These are phyloP conservation scores for Daedaleopsis sinensis DNA, from an alignment of 768 basidiomycete species.

Conservation along the genomic window DNA sequence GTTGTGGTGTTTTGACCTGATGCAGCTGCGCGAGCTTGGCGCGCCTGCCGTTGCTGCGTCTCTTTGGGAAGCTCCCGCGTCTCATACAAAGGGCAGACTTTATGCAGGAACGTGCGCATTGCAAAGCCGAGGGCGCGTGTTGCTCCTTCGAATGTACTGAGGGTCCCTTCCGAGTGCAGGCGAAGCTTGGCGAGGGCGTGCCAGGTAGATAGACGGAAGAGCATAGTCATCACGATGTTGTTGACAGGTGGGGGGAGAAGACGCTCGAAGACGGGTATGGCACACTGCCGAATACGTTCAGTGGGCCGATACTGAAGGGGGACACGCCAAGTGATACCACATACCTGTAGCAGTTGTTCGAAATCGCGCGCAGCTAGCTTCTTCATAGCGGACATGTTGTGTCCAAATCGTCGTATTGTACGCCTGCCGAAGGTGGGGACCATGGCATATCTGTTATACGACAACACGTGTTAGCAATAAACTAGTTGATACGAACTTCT, in stretches of 20 bases:
- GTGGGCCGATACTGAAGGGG: no score
- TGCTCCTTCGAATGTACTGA: slow-evolving; percentile 25
- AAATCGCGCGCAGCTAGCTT: slow-evolving; percentile 33
- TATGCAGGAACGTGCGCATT: slow-evolving; percentile 35
- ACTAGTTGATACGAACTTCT: no score
- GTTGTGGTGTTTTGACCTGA: no score
- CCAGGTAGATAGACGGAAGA: slow-evolving; percentile 38
- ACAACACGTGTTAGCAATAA: no score
- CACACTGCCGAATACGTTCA: no score
- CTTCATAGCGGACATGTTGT: slow-evolving; percentile 30
- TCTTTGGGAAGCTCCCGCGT: slow-evolving; percentile 44
- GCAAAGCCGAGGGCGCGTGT: slow-evolving; percentile 34
- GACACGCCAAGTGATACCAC: neutral
- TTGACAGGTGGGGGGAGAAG: slow-evolving; percentile 25
- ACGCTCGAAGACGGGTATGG: slow-evolving; percentile 31
- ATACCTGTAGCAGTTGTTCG: slow-evolving; percentile 31
- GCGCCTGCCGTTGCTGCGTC: slow-evolving; percentile 3
- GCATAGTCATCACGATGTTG: slow-evolving; percentile 32
- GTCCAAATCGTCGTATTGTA: slow-evolving; percentile 26
- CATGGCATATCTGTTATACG: slow-evolving; percentile 23
- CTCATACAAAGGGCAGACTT: slow-evolving; percentile 28
- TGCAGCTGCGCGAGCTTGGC: neutral
- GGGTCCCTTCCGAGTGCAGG: slow-evolving; percentile 40
- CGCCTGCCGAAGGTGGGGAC: slow-evolving; percentile 25
- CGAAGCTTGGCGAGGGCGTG: slow-evolving; percentile 43